Evolutionary conservation across 257 asterid genomes (phyloP).

Genomic region (Mentha longifolia): DNA sequence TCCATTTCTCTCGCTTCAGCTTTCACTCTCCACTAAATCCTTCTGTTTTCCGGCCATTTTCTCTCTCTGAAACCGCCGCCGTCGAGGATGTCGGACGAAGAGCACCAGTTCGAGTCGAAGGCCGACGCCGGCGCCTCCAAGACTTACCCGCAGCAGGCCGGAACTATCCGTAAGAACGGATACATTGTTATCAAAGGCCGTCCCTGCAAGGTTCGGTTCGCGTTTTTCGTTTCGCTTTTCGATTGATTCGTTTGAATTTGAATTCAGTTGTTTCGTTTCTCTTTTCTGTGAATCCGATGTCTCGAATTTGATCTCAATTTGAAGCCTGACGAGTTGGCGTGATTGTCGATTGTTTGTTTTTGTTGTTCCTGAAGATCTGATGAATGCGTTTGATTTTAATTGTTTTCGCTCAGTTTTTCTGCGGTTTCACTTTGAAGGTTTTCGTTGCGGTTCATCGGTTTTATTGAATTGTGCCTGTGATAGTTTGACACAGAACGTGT

Average conservation of each 20-base stretch:
- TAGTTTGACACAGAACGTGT: no score
- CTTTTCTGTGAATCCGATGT: neutral
- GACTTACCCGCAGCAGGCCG: constrained; percentile 74
- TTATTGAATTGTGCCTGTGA: constrained; percentile 8
- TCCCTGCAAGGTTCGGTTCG: constrained; percentile 59
- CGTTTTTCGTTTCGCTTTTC: neutral
- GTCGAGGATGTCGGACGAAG: constrained; percentile 68
- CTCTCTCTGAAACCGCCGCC: constrained; percentile 27
- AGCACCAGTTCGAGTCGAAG: constrained; percentile 66
- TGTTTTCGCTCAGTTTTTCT: neutral
- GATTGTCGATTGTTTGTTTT: neutral
- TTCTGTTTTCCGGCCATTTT: neutral
- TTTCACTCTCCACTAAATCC: neutral
- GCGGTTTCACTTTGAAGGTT: neutral
- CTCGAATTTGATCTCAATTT: neutral
- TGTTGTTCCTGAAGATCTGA: neutral
- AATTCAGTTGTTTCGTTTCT: neutral
- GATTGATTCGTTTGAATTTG: neutral
- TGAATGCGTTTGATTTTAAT: neutral
- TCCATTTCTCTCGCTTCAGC: neutral
- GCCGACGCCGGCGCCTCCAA: constrained; percentile 80
- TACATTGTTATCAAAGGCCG: constrained; percentile 64
- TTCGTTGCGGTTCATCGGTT: neutral
- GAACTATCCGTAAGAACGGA: constrained; percentile 69
- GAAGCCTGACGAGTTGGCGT: neutral